These are phyloP conservation scores for Leptographium lundbergii DNA, from an alignment of 2,329 filamentous ascomycete species.

Conservation along the genomic window DNA sequence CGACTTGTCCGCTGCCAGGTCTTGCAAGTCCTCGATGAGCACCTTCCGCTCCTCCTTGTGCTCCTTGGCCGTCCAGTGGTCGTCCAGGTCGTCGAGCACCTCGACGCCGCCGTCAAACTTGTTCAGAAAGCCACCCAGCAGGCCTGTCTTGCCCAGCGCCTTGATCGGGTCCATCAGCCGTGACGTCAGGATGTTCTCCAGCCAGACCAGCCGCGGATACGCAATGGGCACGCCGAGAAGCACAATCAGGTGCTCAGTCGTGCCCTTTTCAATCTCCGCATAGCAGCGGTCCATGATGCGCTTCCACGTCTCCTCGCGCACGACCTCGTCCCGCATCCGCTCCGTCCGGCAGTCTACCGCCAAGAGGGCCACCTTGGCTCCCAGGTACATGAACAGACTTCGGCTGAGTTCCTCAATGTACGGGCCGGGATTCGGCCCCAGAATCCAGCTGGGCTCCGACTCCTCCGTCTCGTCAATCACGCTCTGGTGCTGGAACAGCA, in stretches of 20 bases:
- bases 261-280: slow-evolving; percentile 66
- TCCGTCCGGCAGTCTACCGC: slow-evolving; percentile 89
- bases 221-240: slow-evolving; percentile 73
- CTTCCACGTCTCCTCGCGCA: slow-evolving; percentile 73
- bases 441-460: slow-evolving; percentile 81
- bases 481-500: slow-evolving; percentile 96
- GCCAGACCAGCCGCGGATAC: slow-evolving; percentile 64
- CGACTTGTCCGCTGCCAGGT: slow-evolving; percentile 84
- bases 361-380: slow-evolving; percentile 65
- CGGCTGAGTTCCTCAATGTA: slow-evolving; percentile 82
- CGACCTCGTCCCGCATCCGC: slow-evolving; percentile 67
- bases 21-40: slow-evolving; percentile 82
- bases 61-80: slow-evolving; percentile 94
- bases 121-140: slow-evolving; percentile 72
- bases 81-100: slow-evolving; percentile 82
- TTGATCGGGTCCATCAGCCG: slow-evolving; percentile 81
- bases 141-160: slow-evolving; percentile 67
- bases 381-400: slow-evolving; percentile 75
- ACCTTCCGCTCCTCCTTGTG: slow-evolving; percentile 84
- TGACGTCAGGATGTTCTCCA: slow-evolving; percentile 68
- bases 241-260: slow-evolving; percentile 82
- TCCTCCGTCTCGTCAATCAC: slow-evolving; percentile 66
- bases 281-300: slow-evolving; percentile 78
- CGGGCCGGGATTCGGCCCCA: slow-evolving; percentile 68
- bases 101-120: slow-evolving; percentile 87